Evolutionary conservation across 228 moss, liverwort and hornwort genomes (phyloP), one percentile per base, ranked within the genome.

Genomic region (Sphagnum fallax): DNA sequence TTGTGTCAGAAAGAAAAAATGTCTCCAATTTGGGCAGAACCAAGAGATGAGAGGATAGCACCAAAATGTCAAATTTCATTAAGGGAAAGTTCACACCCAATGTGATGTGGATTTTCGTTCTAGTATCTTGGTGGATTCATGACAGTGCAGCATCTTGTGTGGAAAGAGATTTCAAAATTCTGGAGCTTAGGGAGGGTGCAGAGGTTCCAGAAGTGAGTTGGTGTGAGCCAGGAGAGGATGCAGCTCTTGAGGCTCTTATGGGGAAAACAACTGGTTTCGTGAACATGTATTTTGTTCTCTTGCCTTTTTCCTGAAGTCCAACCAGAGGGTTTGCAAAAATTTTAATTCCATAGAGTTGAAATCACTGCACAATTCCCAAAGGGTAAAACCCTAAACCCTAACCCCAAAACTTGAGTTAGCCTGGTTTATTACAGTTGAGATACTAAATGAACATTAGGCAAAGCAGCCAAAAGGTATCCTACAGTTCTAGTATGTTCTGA

Each of bases 141-240:
- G 32, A 32, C 32, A 32, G 2, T 32, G 32, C 32, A 32, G 32
- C 32, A 32, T 32, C 32, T 32, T 32, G 32, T 32, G 32, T 32
- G 32, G 32, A 32, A 32, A 32, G 32, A 32, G 32, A 32, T 32
- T 32, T 32, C 32, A 32, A 32, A 32, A 32, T 32, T 32, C 32
- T 32, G 32, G 32, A 32, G 32, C 2, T 32, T 6, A 98, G 98
- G 69, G 72, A 79, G 58, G 98, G 98, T 83, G 87, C 87, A 70
- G 92, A 93, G 75, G 98, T 98, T 60, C 94, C 94, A 62, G 94
- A 98, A 70, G 75, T 94, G 52, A 88, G 89, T 64, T 94, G 98
- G 98, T 83, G 92, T 79, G 90, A 89, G 78, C 68, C 98, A 47
- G 98, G 98, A 71, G 94, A 98, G 67, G 90, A 98, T 77, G 94